These are phyloP conservation scores for Echium plantagineum DNA, from an alignment of 257 asterid genomes.

Conservation along the genomic window DNA sequence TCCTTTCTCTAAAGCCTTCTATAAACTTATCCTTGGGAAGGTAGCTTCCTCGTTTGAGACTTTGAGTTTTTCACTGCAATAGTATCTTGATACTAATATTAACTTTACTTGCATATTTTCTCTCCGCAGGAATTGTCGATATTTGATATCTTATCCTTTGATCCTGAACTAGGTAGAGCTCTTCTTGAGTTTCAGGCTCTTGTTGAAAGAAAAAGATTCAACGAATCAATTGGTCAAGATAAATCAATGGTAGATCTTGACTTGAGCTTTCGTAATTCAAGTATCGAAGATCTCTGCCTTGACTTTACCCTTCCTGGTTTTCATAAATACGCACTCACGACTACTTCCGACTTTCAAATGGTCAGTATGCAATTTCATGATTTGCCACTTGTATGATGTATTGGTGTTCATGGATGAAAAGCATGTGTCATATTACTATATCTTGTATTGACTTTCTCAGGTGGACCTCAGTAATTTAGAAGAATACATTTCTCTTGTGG, in stretches of 20 bases:
- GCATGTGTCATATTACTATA: slow-evolving; percentile 3
- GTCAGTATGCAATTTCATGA: slow-evolving; percentile 35
- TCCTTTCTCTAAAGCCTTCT: slow-evolving; percentile 81
- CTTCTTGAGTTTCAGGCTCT: slow-evolving; percentile 74
- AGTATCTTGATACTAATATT: neutral
- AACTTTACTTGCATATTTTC: slow-evolving; percentile 9
- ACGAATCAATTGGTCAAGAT: slow-evolving; percentile 26
- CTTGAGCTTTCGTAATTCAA: slow-evolving; percentile 36
- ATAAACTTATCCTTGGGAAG: slow-evolving; percentile 77
- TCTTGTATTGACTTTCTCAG: slow-evolving; percentile 29
- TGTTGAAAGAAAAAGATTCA: slow-evolving; percentile 52
- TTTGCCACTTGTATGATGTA: neutral
- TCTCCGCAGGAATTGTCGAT: slow-evolving; percentile 60
- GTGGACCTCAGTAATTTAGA: slow-evolving; percentile 58
- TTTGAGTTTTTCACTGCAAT: neutral
- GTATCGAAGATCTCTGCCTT: slow-evolving; percentile 84
- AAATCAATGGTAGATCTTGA: slow-evolving; percentile 22
- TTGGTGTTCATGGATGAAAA: neutral
- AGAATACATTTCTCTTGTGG: slow-evolving; percentile 47
- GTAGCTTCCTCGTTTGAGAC: slow-evolving; percentile 21
- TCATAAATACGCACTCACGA: slow-evolving; percentile 53
- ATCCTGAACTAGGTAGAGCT: slow-evolving; percentile 63
- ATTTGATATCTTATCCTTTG: slow-evolving; percentile 72
- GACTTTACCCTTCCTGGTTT: slow-evolving; percentile 93
- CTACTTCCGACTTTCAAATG: slow-evolving; percentile 39